Evolutionary conservation across 768 basidiomycete genomes (phyloP).

Genomic region (Suillus subluteus): DNA sequence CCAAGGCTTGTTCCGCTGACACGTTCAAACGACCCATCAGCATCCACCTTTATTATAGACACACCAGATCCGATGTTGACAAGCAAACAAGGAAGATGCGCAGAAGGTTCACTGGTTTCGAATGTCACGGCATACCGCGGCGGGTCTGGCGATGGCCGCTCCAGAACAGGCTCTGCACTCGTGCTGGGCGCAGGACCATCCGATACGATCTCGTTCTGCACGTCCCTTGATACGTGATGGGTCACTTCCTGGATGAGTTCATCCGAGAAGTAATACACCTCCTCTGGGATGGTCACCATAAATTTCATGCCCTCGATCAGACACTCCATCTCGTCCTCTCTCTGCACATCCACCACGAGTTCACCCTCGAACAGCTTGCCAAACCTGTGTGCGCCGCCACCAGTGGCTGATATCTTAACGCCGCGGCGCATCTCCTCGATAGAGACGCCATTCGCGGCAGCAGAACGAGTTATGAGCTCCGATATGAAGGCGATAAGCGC

Average conservation of each 20-base stretch:
- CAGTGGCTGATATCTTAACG: slow-evolving; percentile 98
- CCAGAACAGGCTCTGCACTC: slow-evolving; percentile 43
- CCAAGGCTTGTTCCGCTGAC: slow-evolving; percentile 97
- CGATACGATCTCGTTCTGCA: slow-evolving; percentile 1
- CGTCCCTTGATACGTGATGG: slow-evolving; percentile 31
- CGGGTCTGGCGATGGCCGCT: slow-evolving; percentile 89
- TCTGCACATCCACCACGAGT: slow-evolving; percentile 80
- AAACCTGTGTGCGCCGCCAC: slow-evolving; percentile 96
- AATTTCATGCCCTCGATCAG: slow-evolving; percentile 96
- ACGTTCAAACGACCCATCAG: slow-evolving; percentile 93
- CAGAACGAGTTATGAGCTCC: slow-evolving; percentile 83
- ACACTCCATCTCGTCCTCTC: slow-evolving; percentile 99
- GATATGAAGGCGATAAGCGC: slow-evolving; percentile 87
- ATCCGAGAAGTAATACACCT: slow-evolving; percentile 98
- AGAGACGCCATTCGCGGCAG: slow-evolving; percentile 81
- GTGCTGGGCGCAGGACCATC: slow-evolving; percentile 13
- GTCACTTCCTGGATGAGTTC: slow-evolving; percentile 81
- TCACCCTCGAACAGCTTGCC: slow-evolving; percentile 77
- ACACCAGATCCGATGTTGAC: slow-evolving; percentile 99
- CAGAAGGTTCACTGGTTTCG: slow-evolving; percentile 73
- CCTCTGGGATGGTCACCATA: slow-evolving; percentile 93
- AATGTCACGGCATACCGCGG: slow-evolving; percentile 90
- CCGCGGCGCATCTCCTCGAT: slow-evolving; percentile 89
- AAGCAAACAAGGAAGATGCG: slow-evolving; percentile 92
- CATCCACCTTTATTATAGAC: slow-evolving; percentile 95